Conservation (phyloP, 305 asterid species). For the Fraxinus albicans region DNA sequence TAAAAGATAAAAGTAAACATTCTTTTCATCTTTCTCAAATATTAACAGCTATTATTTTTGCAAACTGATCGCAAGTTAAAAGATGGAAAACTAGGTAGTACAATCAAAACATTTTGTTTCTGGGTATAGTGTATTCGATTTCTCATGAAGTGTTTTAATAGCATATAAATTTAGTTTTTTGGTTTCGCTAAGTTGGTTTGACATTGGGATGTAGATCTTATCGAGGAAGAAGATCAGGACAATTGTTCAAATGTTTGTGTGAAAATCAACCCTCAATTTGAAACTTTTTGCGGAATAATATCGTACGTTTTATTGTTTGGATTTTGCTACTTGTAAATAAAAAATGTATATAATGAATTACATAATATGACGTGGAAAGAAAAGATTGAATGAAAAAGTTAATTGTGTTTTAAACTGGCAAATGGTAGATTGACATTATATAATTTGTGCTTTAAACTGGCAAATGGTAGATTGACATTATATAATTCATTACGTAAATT, state of each 20-base stretch:
- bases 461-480: too few species aligned
- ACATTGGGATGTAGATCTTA: not conserved
- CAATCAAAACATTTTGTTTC: not conserved
- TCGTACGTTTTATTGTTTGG: not conserved
- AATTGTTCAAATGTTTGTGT: not conserved
- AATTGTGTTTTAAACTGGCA: not conserved
- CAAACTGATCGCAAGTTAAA: too few species aligned
- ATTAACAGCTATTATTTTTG: too few species aligned
- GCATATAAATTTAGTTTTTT: not conserved
- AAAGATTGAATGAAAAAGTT: too few species aligned
- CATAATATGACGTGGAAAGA: not conserved
- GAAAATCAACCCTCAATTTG: not conserved
- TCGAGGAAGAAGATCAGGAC: not conserved
- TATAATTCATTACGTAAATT: too few species aligned
- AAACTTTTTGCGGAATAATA: not conserved
- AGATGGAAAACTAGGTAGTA: not conserved
- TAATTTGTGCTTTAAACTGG: too few species aligned
- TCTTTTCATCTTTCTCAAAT: too few species aligned
- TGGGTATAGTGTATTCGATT: not conserved
- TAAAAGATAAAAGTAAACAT: too few species aligned
- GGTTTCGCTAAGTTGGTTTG: not conserved
- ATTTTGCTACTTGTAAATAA: too few species aligned
- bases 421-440: too few species aligned
- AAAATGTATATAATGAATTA: too few species aligned
- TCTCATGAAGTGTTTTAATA: not conserved